Evolutionary conservation across 2,329 filamentous ascomycete genomes (phyloP).

Genomic region (Fusarium tjaetaba): DNA sequence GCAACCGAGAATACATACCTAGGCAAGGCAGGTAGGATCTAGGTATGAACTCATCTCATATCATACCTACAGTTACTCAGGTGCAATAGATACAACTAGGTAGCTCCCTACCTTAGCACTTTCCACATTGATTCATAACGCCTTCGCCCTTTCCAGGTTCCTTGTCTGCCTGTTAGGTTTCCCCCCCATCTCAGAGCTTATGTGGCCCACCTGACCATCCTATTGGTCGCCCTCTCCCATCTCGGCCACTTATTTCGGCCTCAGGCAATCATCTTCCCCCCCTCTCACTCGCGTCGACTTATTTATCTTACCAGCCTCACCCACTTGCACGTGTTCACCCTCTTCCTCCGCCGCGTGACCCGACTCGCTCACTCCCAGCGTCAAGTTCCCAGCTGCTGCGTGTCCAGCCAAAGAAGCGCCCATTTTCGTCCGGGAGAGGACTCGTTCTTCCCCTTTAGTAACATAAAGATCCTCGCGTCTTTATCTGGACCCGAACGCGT

Average conservation of each 20-base stretch:
- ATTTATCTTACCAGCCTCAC: constrained; percentile 51
- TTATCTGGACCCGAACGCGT: constrained; percentile 24
- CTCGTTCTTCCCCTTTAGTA: constrained; percentile 39
- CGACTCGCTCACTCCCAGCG: constrained; percentile 42
- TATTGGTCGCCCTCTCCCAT: constrained; percentile 30
- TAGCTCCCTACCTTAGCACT: not conserved
- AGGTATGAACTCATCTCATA: not conserved
- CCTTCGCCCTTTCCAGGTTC: constrained; percentile 10
- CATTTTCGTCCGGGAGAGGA: constrained; percentile 3
- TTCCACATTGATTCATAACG: constrained; percentile 22
- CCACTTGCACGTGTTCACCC: constrained; percentile 54
- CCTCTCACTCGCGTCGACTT: constrained; percentile 34
- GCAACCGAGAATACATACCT: not conserved
- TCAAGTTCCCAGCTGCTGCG: constrained; percentile 32
- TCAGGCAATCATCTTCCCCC: constrained; percentile 36
- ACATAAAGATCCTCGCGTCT: constrained; percentile 43
- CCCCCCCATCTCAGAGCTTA: constrained; percentile 30
- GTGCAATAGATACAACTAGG: not conserved
- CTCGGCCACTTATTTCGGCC: constrained; percentile 25
- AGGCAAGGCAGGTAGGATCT: not conserved
- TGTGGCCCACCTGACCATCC: constrained; percentile 32
- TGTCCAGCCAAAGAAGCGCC: constrained; percentile 19
- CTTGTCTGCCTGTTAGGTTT: constrained; percentile 1
- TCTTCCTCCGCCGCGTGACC: constrained; percentile 53
- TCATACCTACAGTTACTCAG: not conserved